Evolutionary conservation across 805 yeast species (phyloP), one percentile per base, ranked within the genome.

Genomic region (Priceomyces medius): DNA sequence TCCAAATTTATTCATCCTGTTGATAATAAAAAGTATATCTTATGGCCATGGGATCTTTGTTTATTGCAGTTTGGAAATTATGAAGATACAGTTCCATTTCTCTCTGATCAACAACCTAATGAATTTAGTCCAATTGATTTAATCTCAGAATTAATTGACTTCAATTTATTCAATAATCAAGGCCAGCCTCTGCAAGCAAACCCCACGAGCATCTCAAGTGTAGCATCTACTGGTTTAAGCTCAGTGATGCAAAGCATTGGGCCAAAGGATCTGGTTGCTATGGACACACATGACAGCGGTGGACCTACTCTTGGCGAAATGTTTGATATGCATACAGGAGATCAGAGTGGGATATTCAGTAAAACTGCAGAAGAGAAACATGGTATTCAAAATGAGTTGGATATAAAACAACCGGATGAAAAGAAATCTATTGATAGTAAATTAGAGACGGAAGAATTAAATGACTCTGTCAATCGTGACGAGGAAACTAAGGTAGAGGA

Each of bases 1-100:
- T 68, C 88, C 9, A 68, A 71, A 18, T 85, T 76, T 56, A 66
- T 81, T 35, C 77, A 73, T 49, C 66, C 73, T 0, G 79, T 78
- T 3, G 71, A 68, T 21, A 77, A 76, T 48, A 69, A 68, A 20
- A 81, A 81, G 51, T 79, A 70, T 41, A 75, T 85, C 2, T 60
- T 79, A 33, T 86, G 95, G 95, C 95, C 95, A 0, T 62, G 83
- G 51, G 77, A 76, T 35, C 62, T 85, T 16, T 83, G 90, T 51
- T 67, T 77, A 42, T 65, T 79, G 3, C 93, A 85, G 53, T 64
- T 72, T 41, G 77, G 68, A 9, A 49, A 58, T 35, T 42, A 43
- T 29, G 64, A 63, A 41, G 43, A 41, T 26, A 6, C 26, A 13
- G 35, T 24, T 21, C 55, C 17, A 46, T 48, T 10, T 56, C 36